A percentile compares a stretch with the other conserved stretches of the same genome.
These are phyloP conservation scores for Rhodotorula diobovata DNA, from an alignment of 768 basidiomycete species.

Conservation along the genomic window DNA sequence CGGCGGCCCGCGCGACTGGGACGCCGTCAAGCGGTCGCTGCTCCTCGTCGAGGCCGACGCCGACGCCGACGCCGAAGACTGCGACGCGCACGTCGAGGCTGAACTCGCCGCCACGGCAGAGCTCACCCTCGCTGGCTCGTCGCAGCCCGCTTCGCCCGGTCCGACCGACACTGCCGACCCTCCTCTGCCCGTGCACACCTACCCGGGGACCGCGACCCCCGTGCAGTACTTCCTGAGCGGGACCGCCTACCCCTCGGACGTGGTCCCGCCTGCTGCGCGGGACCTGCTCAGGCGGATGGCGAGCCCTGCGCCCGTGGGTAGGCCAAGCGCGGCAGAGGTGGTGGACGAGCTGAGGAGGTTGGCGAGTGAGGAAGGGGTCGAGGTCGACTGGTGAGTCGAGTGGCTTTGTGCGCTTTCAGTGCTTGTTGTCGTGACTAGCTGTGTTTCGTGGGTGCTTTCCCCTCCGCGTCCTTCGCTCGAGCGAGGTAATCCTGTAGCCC, in stretches of 20 bases:
- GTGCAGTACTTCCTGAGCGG: slow-evolving; percentile 27
- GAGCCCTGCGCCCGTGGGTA: slow-evolving; percentile 1
- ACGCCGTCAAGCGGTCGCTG: slow-evolving; percentile 3
- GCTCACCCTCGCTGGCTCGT: too few species aligned
- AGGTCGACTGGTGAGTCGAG: neutral
- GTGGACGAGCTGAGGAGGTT: neutral
- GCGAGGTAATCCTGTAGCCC: too few species aligned
- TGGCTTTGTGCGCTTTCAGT: too few species aligned
- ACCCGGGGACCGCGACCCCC: slow-evolving; percentile 19
- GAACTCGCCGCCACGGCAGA: too few species aligned
- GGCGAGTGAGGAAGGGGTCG: neutral
- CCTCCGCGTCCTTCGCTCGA: too few species aligned
- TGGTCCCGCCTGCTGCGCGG: slow-evolving; percentile 26
- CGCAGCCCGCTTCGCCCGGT: neutral
- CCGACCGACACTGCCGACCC: neutral
- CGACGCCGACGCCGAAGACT: too few species aligned
- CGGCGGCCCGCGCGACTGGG: slow-evolving; percentile 9
- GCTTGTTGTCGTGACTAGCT: neutral
- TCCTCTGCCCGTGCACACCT: neutral
- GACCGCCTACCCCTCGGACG: neutral
- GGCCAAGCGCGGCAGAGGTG: slow-evolving; percentile 14
- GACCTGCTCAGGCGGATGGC: slow-evolving; percentile 27
- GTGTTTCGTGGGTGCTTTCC: too few species aligned
- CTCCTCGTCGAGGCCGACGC: neutral
- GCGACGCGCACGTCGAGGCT: too few species aligned